Conservation (phyloP, 805 yeast species). For the Zygoascus biomembranicola region DNA sequence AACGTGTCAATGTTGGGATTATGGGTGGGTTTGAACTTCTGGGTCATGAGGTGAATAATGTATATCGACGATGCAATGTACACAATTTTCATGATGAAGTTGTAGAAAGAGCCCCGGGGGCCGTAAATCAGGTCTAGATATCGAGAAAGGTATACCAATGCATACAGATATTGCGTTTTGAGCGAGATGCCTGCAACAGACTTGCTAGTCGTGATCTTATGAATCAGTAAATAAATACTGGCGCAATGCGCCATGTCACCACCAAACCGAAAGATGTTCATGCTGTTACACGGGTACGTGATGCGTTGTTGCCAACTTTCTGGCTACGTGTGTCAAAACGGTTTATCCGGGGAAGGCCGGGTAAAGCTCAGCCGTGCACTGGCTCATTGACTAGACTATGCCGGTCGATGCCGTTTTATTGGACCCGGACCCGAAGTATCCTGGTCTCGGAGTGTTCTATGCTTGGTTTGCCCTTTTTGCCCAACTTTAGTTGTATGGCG, state of each 20-base stretch:
- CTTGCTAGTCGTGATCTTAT: slow-evolving; percentile 52
- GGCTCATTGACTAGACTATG: background rate
- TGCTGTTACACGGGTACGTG: background rate
- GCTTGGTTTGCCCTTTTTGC: slow-evolving; percentile 24
- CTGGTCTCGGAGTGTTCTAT: slow-evolving; percentile 24
- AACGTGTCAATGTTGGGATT: slow-evolving; percentile 66
- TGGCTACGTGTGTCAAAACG: background rate
- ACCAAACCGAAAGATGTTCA: slow-evolving; percentile 10
- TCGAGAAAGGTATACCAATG: slow-evolving; percentile 61
- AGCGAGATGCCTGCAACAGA: slow-evolving; percentile 79
- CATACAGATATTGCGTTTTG: slow-evolving; percentile 79
- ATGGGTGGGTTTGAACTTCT: slow-evolving; percentile 47
- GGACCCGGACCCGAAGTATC: slow-evolving; percentile 20
- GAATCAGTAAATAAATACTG: slow-evolving; percentile 67
- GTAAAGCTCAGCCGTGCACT: background rate
- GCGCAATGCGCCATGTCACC: slow-evolving; percentile 72
- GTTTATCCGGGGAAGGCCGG: background rate
- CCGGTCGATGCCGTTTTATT: background rate
- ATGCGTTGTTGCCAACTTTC: background rate
- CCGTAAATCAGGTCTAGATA: slow-evolving; percentile 53
- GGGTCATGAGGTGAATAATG: slow-evolving; percentile 62
- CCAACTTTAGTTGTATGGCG: slow-evolving; percentile 15
- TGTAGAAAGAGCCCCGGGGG: slow-evolving; percentile 49
- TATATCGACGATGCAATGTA: slow-evolving; percentile 71
- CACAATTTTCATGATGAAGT: slow-evolving; percentile 70